Evolutionary conservation across 2,329 filamentous ascomycete species (phyloP).

Genomic region (Epichloe bromicola): DNA sequence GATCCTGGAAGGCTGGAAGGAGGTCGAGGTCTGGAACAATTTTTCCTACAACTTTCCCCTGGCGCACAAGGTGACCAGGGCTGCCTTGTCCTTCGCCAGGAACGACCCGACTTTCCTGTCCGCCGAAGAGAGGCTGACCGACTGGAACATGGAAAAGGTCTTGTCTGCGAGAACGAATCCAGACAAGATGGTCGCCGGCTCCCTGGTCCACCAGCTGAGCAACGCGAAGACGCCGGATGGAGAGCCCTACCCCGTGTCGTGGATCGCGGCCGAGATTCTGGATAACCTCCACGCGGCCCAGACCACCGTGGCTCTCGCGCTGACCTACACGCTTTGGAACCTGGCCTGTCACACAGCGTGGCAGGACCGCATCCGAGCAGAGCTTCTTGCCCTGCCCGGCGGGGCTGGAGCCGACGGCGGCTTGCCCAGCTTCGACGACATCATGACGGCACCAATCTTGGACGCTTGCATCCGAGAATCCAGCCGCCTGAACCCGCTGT

Average conservation of each 20-base stretch:
- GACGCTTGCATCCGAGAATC: conserved; percentile 4
- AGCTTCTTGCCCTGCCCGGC: neutral
- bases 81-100: neutral
- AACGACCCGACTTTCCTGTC: conserved; percentile 1
- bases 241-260: neutral
- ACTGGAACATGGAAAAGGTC: conserved; percentile 3
- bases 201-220: conserved; percentile 1
- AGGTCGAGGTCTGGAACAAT: conserved; percentile 5
- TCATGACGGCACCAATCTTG: conserved; percentile 1
- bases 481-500: neutral
- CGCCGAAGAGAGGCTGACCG: conserved; percentile 3
- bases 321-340: conserved; percentile 4
- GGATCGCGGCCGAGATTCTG: conserved; percentile 3
- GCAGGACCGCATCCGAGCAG: neutral
- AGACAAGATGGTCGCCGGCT: neutral
- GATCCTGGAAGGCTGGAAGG: conserved; percentile 2
- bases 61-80: neutral
- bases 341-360: conserved; percentile 1
- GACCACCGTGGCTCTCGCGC: conserved; percentile 2
- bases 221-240: conserved; percentile 2
- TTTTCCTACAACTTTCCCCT: conserved; percentile 1
- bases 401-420: neutral
- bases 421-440: neutral
- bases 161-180: neutral
- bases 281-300: conserved; percentile 6